A percentile compares a stretch with the other conserved stretches of the same genome.
phyloP scores from a whole-genome alignment of 495 filamentous ascomycete species.

The Emericellopsis terricola region DNA sequence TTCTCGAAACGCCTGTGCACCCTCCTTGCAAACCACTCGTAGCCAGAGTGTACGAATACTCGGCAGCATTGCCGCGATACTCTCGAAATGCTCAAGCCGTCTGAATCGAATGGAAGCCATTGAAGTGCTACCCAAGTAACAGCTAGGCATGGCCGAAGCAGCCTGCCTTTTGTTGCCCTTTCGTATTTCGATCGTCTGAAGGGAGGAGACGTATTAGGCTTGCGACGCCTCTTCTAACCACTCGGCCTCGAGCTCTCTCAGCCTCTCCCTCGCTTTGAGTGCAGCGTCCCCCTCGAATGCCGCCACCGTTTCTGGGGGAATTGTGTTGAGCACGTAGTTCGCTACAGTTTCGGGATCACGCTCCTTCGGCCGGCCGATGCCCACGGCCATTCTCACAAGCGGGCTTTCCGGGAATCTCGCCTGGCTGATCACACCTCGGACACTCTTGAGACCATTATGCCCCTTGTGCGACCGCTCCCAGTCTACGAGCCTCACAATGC shows the following conservation, averaged over 20 bases:
- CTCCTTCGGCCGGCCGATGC: slow-evolving; percentile 50
- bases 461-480: slow-evolving; percentile 48
- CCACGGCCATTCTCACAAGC: slow-evolving; percentile 39
- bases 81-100: no score
- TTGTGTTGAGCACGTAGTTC: slow-evolving; percentile 49
- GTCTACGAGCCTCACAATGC: slow-evolving; percentile 36
- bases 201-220: no score
- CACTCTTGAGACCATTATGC: slow-evolving; percentile 66
- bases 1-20: no score
- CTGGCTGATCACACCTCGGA: slow-evolving; percentile 27
- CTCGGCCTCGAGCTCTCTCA: slow-evolving; percentile 27
- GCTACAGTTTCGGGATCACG: slow-evolving; percentile 38
- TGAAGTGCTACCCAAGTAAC: no score
- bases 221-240: no score
- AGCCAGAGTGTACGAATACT: no score
- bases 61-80: no score
- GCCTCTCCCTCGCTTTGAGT: slow-evolving; percentile 26
- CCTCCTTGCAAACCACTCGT: no score
- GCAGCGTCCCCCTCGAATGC: slow-evolving; percentile 30
- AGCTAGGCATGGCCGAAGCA: no score
- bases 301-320: slow-evolving; percentile 29
- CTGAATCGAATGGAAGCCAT: no score
- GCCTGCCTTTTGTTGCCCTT: no score
- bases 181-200: no score
- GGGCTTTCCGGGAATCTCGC: slow-evolving; percentile 7